Conservation (phyloP, 2,329 filamentous ascomycete species). For the Tolypocladium nubicola region DNA sequence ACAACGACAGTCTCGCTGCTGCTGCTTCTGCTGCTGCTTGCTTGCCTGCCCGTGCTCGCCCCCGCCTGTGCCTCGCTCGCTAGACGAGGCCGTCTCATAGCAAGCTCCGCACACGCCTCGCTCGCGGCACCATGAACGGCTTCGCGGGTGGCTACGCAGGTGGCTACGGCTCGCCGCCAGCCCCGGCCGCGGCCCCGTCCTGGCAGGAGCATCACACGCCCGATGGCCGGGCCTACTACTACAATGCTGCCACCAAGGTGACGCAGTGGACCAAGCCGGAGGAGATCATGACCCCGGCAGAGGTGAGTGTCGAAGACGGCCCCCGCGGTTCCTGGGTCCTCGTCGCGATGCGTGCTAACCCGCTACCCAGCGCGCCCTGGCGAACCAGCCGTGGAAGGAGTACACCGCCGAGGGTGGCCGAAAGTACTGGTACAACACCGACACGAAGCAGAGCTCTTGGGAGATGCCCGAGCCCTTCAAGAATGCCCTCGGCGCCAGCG, state of each 20-base stretch:
- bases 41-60: neutral
- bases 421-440: slow-evolving; percentile 92
- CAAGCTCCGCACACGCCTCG: slow-evolving; percentile 2
- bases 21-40: neutral
- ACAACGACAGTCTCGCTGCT: neutral
- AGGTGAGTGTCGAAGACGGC: slow-evolving; percentile 43
- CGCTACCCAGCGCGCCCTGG: slow-evolving; percentile 57
- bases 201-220: slow-evolving; percentile 78
- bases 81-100: neutral
- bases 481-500: slow-evolving; percentile 54
- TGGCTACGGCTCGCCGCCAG: slow-evolving; percentile 33
- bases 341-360: neutral
- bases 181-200: slow-evolving; percentile 29
- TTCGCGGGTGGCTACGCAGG: slow-evolving; percentile 35
- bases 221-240: slow-evolving; percentile 84
- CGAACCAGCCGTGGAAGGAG: slow-evolving; percentile 85
- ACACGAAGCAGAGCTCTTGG: slow-evolving; percentile 90
- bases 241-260: slow-evolving; percentile 72
- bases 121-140: slow-evolving; percentile 43
- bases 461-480: slow-evolving; percentile 82
- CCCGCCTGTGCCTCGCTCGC: neutral
- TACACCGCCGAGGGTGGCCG: slow-evolving; percentile 77
- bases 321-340: neutral
- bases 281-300: slow-evolving; percentile 73
- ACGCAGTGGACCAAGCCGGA: slow-evolving; percentile 94